Conservation (phyloP, 108 stramenopile genomes). For the Pseudonitzschia delicatissima region DNA sequence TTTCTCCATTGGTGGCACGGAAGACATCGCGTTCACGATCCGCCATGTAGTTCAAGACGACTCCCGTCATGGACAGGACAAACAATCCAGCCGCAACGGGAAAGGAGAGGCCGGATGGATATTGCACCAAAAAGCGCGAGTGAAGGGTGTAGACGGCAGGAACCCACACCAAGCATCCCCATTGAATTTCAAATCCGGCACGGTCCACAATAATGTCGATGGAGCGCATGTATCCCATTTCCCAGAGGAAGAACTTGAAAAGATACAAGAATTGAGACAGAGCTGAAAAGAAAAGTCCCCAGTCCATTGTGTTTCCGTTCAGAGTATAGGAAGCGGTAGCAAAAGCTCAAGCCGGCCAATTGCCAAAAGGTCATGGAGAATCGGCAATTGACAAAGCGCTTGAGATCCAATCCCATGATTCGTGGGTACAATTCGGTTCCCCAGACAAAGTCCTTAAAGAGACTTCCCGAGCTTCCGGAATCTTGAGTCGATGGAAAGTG, state of each 20-base stretch:
- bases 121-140: slow-evolving; percentile 77
- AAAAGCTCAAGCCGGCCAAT: slow-evolving; percentile 57
- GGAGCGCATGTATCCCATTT: slow-evolving; percentile 99
- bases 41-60: slow-evolving; percentile 94
- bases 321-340: slow-evolving; percentile 45
- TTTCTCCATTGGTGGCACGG: slow-evolving; percentile 78
- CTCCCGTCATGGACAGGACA: slow-evolving; percentile 58
- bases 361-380: slow-evolving; percentile 98
- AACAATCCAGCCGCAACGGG: slow-evolving; percentile 58
- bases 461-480: slow-evolving; percentile 79
- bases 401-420: slow-evolving; percentile 92
- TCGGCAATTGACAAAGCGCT: slow-evolving; percentile 97
- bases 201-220: slow-evolving; percentile 92
- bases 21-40: slow-evolving; percentile 95
- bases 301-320: slow-evolving; percentile 43
- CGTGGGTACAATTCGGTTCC: slow-evolving; percentile 98
- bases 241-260: slow-evolving; percentile 98
- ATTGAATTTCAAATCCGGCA: slow-evolving; percentile 93
- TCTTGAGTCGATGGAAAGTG: slow-evolving; percentile 83
- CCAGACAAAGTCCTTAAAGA: slow-evolving; percentile 97
- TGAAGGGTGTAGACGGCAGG: slow-evolving; percentile 94
- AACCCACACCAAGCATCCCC: slow-evolving; percentile 99
- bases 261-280: slow-evolving; percentile 87
- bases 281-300: slow-evolving; percentile 72
- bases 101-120: slow-evolving; percentile 75